A percentile compares a stretch with the other conserved stretches of the same genome.
These are phyloP conservation scores for Linderniella brevidens DNA, from an alignment of 257 asterid genomes.

Conservation along the genomic window DNA sequence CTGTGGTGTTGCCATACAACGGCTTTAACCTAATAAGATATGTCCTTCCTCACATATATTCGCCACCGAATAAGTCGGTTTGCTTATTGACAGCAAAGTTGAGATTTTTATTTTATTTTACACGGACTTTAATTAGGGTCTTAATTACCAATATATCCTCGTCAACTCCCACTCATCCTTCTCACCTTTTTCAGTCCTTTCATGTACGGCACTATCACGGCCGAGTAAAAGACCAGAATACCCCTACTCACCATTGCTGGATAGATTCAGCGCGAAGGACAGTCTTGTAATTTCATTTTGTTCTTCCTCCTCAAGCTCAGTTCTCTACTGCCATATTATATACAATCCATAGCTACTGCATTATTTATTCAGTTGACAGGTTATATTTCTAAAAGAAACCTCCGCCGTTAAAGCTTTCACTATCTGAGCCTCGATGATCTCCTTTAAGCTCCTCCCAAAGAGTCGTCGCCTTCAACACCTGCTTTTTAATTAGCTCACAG, in stretches of 20 bases:
- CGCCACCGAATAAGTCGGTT: conserved; percentile 50
- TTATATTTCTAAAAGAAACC: conserved; percentile 18
- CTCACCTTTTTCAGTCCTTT: conserved; percentile 23
- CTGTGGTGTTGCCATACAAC: too few relatives aligned
- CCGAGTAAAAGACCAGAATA: background rate
- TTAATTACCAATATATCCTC: too few relatives aligned
- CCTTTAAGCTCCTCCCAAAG: too few relatives aligned
- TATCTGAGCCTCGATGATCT: too few relatives aligned
- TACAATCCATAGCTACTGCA: too few relatives aligned
- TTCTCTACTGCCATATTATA: conserved; percentile 20
- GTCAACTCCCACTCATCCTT: too few relatives aligned
- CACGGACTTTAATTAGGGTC: conserved; percentile 7
- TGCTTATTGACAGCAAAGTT: too few relatives aligned
- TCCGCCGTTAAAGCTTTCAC: background rate
- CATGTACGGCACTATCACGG: conserved; percentile 29
- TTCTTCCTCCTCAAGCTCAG: conserved; percentile 12
- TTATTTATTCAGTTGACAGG: conserved; percentile 34
- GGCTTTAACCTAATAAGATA: too few relatives aligned
- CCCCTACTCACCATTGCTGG: conserved; percentile 12
- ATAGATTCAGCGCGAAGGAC: conserved; percentile 28
- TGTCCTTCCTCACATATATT: conserved; percentile 53
- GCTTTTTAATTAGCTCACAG: background rate
- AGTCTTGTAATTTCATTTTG: conserved; percentile 9
- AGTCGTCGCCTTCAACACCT: too few relatives aligned
- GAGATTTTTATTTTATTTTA: conserved; percentile 3